Evolutionary conservation across 441 rosid genomes (phyloP), one percentile per base, ranked within the genome.

Genomic region (Adansonia rubrostipa): DNA sequence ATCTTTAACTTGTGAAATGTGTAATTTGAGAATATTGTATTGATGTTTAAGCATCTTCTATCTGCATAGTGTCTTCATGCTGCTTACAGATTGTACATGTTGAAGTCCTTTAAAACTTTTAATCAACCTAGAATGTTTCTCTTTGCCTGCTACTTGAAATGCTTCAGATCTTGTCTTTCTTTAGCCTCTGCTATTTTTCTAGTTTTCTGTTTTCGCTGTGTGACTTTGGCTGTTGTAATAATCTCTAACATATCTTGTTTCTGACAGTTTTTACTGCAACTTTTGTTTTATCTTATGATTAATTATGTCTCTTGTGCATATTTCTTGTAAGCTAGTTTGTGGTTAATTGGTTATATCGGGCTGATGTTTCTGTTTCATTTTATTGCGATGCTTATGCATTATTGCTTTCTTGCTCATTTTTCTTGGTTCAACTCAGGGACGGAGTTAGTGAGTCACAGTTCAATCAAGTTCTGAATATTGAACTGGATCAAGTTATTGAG

Each of bases 371-470:
- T 50, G 74, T 70, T 70, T 50, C 60, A 70, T 70, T 70, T 64
- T 70, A 50, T 50, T 50, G 14, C 24, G 22, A 70, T 70, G 44
- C 68, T 58, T 3, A 17, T 48, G 71, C n/a, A 22, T 14, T 48
- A 28, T 15, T 11, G 28, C 33, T 44, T 9, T 20, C 33, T 75
- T 36, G 28, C 47, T 28, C 50, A 10, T 75, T 45, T 4, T 74
- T 74, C 20, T 75, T 50, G 48, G 33, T 50, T 76, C 50, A 11
- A 81, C 78, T 60, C 73, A 89, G 95, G 91, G 93, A 91, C 78
- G 95, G 95, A 19, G 95, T 89, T 44, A 88, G 93, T 7, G 95
- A 89, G 81, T 88, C 95, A 0, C 95, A 91, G 50, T 91, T 91
- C 79, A 89, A 82, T 62, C 92, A 88, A 79, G 93, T 91, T 68